A percentile compares a stretch with the other conserved stretches of the same genome.
These are phyloP conservation scores for Ceratobasidium sp. DNA, from an alignment of 1,284 basidiomycete genomes.

Conservation along the genomic window DNA sequence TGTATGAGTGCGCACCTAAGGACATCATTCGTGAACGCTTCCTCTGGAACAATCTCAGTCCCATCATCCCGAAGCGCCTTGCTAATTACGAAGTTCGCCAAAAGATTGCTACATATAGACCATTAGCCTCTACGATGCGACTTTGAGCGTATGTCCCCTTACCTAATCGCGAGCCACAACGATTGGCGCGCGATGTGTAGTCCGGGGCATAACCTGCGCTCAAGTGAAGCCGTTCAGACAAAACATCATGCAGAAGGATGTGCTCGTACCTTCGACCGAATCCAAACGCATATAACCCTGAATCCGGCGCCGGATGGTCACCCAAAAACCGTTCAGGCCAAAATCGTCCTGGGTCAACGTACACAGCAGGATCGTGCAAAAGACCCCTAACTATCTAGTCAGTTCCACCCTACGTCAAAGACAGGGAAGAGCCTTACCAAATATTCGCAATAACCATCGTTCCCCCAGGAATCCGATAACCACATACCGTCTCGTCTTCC, in stretches of 20 bases:
- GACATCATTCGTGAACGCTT: conserved; percentile 26
- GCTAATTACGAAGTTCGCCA: conserved; percentile 19
- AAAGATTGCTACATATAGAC: conserved; percentile 7
- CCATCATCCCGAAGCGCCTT: conserved; percentile 16
- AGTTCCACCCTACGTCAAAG: not conserved
- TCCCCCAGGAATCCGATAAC: conserved; percentile 10
- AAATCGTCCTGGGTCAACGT: conserved; percentile 4
- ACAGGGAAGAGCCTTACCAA: not conserved
- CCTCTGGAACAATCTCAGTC: conserved; percentile 14
- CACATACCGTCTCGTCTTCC: conserved; percentile 1
- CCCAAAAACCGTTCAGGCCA: conserved; percentile 29
- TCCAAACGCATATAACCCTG: conserved; percentile 26
- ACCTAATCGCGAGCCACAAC: conserved; percentile 40
- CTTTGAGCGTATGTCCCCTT: not conserved
- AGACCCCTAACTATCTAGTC: not conserved
- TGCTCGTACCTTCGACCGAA: conserved; percentile 35
- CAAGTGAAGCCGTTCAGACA: not conserved
- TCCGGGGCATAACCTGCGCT: conserved; percentile 32
- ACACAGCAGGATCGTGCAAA: conserved; percentile 25
- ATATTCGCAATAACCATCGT: conserved; percentile 39
- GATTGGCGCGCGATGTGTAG: conserved; percentile 33
- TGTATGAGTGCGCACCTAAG: conserved; percentile 9
- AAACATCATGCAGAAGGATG: not conserved
- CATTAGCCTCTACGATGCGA: too few relatives aligned
- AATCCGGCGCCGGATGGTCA: conserved; percentile 1